These are phyloP conservation scores for Kickxella alabastrina DNA, from an alignment of 192 early-diverging fungal species.

Conservation along the genomic window DNA sequence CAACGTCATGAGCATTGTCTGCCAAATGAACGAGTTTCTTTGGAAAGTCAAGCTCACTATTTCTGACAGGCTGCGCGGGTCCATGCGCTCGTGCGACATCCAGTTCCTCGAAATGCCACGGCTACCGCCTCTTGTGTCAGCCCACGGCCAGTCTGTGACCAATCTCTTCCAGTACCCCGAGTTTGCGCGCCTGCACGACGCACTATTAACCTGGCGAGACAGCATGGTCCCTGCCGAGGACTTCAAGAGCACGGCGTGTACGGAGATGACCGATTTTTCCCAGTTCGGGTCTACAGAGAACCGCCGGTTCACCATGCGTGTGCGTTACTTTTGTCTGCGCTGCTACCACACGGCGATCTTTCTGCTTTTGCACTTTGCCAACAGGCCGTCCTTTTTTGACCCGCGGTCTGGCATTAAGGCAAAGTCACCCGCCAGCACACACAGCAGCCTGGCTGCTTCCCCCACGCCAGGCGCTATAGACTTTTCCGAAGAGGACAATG, in stretches of 20 bases:
- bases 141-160: slow-evolving; percentile 4
- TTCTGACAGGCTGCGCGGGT: slow-evolving; percentile 5
- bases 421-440: background rate
- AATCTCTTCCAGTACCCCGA: slow-evolving; percentile 34
- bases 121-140: background rate
- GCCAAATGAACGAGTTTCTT: slow-evolving; percentile 36
- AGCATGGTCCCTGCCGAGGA: slow-evolving; percentile 30
- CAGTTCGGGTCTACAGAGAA: slow-evolving; percentile 25
- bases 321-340: slow-evolving; percentile 43
- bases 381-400: slow-evolving; percentile 44
- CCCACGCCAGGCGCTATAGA: no score
- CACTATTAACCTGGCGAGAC: slow-evolving; percentile 21
- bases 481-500: slow-evolving; percentile 31
- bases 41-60: slow-evolving; percentile 35
- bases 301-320: slow-evolving; percentile 37
- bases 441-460: no score
- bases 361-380: slow-evolving; percentile 32
- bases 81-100: slow-evolving; percentile 16
- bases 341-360: slow-evolving; percentile 34
- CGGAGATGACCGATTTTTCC: slow-evolving; percentile 8
- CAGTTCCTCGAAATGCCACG: slow-evolving; percentile 10
- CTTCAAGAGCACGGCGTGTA: slow-evolving; percentile 5
- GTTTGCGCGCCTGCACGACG: slow-evolving; percentile 18
- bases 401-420: background rate
- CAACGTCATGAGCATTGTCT: slow-evolving; percentile 25